A percentile compares a stretch with the other conserved stretches of the same genome.
phyloP scores from a whole-genome alignment of 2,329 filamentous ascomycete genomes.

The Venturia carpophila region DNA sequence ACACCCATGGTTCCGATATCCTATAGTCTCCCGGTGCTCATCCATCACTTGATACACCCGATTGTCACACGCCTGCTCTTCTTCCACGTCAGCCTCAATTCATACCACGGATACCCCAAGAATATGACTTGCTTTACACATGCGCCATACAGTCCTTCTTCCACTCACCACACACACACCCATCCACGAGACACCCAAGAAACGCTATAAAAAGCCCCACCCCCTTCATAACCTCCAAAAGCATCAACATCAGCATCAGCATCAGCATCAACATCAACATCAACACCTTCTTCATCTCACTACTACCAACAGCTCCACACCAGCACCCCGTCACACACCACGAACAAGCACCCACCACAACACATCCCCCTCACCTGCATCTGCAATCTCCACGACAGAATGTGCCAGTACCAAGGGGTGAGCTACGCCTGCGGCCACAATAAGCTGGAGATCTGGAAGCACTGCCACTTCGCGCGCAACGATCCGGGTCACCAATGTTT shows the following conservation, averaged over 20 bases:
- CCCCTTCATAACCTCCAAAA: not conserved
- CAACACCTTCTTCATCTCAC: too few species aligned
- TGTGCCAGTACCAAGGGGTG: slow-evolving; percentile 67
- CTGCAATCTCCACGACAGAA: too few species aligned
- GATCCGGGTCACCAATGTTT: slow-evolving; percentile 62
- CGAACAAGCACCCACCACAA: too few species aligned
- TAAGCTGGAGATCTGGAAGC: slow-evolving; percentile 51
- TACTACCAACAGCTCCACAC: too few species aligned
- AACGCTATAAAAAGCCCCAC: not conserved
- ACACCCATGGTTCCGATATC: not conserved
- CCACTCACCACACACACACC: not conserved
- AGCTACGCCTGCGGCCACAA: slow-evolving; percentile 58
- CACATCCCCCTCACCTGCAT: too few species aligned
- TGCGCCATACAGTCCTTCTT: not conserved
- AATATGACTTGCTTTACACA: not conserved
- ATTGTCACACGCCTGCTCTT: not conserved
- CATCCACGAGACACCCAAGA: not conserved
- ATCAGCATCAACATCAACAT: too few species aligned
- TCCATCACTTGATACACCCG: not conserved
- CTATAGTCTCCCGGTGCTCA: not conserved
- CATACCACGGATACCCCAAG: not conserved
- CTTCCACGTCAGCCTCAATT: not conserved
- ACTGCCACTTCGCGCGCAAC: slow-evolving; percentile 70
- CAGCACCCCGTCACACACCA: too few species aligned
- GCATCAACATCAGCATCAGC: not conserved